A percentile compares a stretch with the other conserved stretches of the same genome.
Conservation (phyloP, 2,329 filamentous ascomycete species). For the Clathrospora elynae region DNA sequence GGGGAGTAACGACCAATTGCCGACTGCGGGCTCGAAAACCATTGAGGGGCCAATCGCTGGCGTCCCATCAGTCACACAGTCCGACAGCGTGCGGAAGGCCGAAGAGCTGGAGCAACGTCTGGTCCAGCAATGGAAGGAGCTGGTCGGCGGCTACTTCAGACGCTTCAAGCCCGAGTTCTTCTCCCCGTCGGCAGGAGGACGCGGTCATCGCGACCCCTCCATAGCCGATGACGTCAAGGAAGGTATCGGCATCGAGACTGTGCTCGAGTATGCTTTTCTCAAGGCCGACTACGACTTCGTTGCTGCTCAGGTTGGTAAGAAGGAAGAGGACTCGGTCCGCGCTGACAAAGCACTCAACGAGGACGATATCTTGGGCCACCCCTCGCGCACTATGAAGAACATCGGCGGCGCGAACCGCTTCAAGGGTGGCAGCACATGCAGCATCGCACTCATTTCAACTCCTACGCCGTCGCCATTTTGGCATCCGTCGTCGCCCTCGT, state of each 20-base stretch:
- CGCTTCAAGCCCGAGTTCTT: slow-evolving; percentile 87
- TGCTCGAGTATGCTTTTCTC: slow-evolving; percentile 90
- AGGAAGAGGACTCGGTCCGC: slow-evolving; percentile 70
- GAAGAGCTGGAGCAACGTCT: slow-evolving; percentile 72
- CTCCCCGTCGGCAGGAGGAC: slow-evolving; percentile 51
- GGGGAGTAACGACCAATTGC: slow-evolving; percentile 27
- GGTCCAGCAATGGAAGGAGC: slow-evolving; percentile 76
- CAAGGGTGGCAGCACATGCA: slow-evolving; percentile 91
- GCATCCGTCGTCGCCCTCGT: slow-evolving; percentile 86
- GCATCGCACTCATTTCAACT: slow-evolving; percentile 86
- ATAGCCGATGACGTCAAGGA: slow-evolving; percentile 35
- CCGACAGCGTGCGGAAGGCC: slow-evolving; percentile 63
- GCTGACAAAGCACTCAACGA: slow-evolving; percentile 81
- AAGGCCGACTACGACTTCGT: slow-evolving; percentile 95
- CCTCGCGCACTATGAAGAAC: slow-evolving; percentile 55
- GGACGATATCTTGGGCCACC: slow-evolving; percentile 77
- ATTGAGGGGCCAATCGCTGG: slow-evolving; percentile 30
- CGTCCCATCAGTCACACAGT: slow-evolving; percentile 42
- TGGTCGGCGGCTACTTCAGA: slow-evolving; percentile 92
- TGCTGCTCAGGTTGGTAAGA: slow-evolving; percentile 81
- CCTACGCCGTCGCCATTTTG: slow-evolving; percentile 92
- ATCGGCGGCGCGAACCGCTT: slow-evolving; percentile 82
- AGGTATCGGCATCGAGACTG: slow-evolving; percentile 70
- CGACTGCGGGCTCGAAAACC: slow-evolving; percentile 33
- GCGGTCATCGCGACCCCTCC: slow-evolving; percentile 38